Evolutionary conservation across 495 filamentous ascomycete species (phyloP).

Genomic region (Tuber aestivum): DNA sequence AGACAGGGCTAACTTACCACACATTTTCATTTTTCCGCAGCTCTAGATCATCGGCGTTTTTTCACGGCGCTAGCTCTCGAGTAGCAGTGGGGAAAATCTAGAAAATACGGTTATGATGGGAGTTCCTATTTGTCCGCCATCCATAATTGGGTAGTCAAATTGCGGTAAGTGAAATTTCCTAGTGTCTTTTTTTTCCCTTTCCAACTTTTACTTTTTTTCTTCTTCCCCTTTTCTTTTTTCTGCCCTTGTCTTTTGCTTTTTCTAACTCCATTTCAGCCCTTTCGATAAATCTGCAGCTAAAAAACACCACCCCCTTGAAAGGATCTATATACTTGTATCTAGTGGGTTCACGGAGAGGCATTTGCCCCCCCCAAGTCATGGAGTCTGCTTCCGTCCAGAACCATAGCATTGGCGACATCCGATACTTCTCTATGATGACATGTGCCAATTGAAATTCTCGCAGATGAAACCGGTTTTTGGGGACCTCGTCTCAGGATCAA

Average conservation of each 20-base stretch:
- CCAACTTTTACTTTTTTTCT: background rate
- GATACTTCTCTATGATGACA: background rate
- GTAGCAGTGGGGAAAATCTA: background rate
- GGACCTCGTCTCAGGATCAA: background rate
- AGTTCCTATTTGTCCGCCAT: background rate
- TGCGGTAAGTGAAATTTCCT: background rate
- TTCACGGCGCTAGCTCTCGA: background rate
- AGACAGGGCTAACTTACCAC: background rate
- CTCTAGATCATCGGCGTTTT: background rate
- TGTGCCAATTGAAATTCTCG: conserved; percentile 5
- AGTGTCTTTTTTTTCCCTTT: background rate
- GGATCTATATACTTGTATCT: background rate
- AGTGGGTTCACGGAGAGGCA: background rate
- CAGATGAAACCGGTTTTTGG: background rate
- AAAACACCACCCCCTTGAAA: background rate
- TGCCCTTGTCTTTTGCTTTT: background rate
- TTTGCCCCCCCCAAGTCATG: background rate
- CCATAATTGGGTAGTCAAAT: background rate
- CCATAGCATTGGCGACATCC: background rate
- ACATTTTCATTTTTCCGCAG: background rate
- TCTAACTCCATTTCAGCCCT: background rate
- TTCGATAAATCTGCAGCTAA: background rate
- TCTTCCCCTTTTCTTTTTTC: background rate
- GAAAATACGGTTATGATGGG: background rate
- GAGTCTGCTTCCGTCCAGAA: background rate